Evolutionary conservation across 352 stramenopile species (phyloP).

Genomic region (Globisporangium radiosum): DNA sequence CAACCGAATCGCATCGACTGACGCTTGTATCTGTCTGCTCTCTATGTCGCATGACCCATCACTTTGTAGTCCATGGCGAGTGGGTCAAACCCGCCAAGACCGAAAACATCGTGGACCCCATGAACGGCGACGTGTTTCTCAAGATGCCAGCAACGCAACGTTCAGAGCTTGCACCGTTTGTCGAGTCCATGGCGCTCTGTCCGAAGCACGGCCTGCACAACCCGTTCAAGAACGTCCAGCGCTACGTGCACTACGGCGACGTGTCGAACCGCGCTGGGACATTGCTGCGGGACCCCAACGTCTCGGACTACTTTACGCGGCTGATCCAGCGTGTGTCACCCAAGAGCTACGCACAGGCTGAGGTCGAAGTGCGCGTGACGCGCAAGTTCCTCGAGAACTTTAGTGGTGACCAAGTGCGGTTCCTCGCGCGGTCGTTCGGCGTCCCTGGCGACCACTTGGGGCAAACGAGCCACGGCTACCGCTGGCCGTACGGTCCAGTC

Average conservation of each 20-base stretch:
- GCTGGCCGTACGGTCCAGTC: constrained; percentile 95
- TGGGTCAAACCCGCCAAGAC: constrained; percentile 73
- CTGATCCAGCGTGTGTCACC: constrained; percentile 96
- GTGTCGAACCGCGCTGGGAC: constrained; percentile 79
- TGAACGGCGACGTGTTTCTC: constrained; percentile 94
- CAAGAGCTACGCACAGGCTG: constrained; percentile 96
- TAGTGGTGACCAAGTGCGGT: constrained; percentile 94
- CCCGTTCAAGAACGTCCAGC: constrained; percentile 95
- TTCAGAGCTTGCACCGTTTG: constrained; percentile 88
- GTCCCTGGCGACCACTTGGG: constrained; percentile 96
- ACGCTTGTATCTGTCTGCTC: background rate
- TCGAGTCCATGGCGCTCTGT: constrained; percentile 88
- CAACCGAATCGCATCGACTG: background rate
- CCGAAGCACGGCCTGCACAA: constrained; percentile 98
- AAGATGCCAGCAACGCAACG: constrained; percentile 90
- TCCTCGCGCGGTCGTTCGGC: constrained; percentile 93
- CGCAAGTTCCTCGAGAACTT: constrained; percentile 98
- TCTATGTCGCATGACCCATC: background rate
- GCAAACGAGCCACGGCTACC: constrained; percentile 92
- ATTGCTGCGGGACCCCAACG: constrained; percentile 80
- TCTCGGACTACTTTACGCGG: constrained; percentile 94
- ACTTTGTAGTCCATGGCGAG: constrained; percentile 72
- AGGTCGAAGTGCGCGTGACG: constrained; percentile 89
- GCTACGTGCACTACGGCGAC: constrained; percentile 86
- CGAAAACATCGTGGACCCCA: constrained; percentile 89